phyloP scores from a whole-genome alignment of 2,329 filamentous ascomycete species.

The Talaromyces piceae region DNA sequence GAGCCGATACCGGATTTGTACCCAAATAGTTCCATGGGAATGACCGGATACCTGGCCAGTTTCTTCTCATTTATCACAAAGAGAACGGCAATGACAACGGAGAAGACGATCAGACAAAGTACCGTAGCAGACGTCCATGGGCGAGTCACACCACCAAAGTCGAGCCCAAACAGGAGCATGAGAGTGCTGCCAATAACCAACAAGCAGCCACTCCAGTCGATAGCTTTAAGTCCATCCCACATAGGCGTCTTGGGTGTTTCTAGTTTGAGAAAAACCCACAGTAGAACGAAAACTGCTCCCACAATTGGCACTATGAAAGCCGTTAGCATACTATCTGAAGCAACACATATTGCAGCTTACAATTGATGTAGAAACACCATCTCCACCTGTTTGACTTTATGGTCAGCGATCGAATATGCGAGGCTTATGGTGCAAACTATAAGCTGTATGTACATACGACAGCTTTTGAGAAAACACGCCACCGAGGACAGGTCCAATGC shows the following conservation, averaged over 20 bases:
- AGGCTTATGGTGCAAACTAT: neutral
- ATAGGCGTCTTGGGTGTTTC: conserved; percentile 50
- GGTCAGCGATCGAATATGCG: neutral
- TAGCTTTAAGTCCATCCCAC: conserved; percentile 46
- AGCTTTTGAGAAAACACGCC: conserved; percentile 8
- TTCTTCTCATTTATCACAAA: conserved; percentile 65
- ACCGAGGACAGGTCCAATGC: conserved; percentile 41
- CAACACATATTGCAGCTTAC: conserved; percentile 17
- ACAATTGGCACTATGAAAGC: conserved; percentile 41
- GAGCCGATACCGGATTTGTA: conserved; percentile 53
- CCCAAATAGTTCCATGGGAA: conserved; percentile 60
- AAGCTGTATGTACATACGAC: conserved; percentile 6
- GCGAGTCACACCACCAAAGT: conserved; percentile 64
- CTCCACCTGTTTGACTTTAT: conserved; percentile 35
- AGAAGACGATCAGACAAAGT: conserved; percentile 66
- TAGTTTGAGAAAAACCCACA: conserved; percentile 49
- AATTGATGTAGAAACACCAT: conserved; percentile 51
- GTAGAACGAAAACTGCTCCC: conserved; percentile 47
- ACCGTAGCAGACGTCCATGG: conserved; percentile 66
- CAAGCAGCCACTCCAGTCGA: conserved; percentile 52
- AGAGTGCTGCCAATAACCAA: conserved; percentile 65
- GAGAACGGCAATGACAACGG: conserved; percentile 49
- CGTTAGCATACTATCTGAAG: neutral
- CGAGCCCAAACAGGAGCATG: conserved; percentile 72
- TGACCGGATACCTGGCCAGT: conserved; percentile 61